Evolutionary conservation across 2,329 filamentous ascomycete genomes (phyloP).

Genomic region (Colletotrichum costaricense): DNA sequence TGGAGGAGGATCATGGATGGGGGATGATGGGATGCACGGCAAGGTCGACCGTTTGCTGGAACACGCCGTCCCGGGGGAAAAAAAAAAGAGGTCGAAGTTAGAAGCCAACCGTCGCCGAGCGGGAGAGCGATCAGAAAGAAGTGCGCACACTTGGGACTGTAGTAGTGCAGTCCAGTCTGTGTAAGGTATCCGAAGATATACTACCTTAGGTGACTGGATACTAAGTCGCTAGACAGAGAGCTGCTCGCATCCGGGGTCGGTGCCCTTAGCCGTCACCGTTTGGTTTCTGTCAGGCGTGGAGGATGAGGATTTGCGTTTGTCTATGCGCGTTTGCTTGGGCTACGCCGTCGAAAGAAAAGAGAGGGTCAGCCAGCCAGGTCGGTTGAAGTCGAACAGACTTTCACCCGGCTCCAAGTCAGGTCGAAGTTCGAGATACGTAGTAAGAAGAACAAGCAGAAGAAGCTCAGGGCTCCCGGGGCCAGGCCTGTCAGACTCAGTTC

Average conservation of each 20-base stretch:
- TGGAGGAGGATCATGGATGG: neutral
- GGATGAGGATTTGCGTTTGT: slow-evolving; percentile 28
- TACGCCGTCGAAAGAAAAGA: slow-evolving; percentile 10
- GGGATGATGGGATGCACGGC: slow-evolving; percentile 1
- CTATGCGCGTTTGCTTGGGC: slow-evolving; percentile 28
- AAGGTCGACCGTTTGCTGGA: slow-evolving; percentile 31
- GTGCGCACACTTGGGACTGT: no score
- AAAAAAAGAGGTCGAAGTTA: slow-evolving; percentile 1
- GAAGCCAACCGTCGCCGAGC: neutral
- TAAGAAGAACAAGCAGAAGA: neutral
- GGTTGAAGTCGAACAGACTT: slow-evolving; percentile 14
- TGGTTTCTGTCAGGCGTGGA: slow-evolving; percentile 25
- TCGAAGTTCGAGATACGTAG: neutral
- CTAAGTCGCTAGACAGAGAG: neutral
- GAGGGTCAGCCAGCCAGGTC: neutral
- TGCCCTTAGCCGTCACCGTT: slow-evolving; percentile 12
- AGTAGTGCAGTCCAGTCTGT: neutral
- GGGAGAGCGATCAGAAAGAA: neutral
- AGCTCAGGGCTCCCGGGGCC: slow-evolving; percentile 17
- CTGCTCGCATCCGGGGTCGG: slow-evolving; percentile 23
- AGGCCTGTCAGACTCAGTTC: slow-evolving; percentile 28
- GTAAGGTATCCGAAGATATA: no score
- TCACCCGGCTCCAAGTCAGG: slow-evolving; percentile 12
- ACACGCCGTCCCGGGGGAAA: slow-evolving; percentile 12
- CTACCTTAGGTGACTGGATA: no score